Conservation (phyloP, 2,329 filamentous ascomycete species). For the Nemania abortiva region DNA sequence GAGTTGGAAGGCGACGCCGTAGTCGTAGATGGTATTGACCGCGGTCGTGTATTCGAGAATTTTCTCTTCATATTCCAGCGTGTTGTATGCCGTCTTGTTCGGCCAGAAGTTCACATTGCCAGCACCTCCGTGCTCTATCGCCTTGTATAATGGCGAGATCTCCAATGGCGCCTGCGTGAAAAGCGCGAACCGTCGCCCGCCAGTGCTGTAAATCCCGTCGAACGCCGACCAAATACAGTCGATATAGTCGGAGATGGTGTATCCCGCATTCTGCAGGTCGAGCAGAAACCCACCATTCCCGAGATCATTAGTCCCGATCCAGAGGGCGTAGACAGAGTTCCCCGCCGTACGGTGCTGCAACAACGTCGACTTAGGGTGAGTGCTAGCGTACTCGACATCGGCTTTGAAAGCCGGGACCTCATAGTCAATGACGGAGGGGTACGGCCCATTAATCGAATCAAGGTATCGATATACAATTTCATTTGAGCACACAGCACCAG, state of each 20-base stretch:
- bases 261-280: constrained; percentile 70
- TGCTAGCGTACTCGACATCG: constrained; percentile 56
- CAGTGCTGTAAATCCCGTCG: constrained; percentile 72
- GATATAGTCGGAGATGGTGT: constrained; percentile 70
- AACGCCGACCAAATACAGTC: constrained; percentile 76
- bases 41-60: constrained; percentile 63
- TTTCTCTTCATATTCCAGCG: constrained; percentile 60
- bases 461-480: constrained; percentile 70
- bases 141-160: constrained; percentile 74
- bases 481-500: constrained; percentile 79
- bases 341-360: constrained; percentile 60
- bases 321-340: constrained; percentile 79
- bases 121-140: constrained; percentile 57
- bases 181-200: constrained; percentile 78
- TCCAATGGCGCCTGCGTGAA: constrained; percentile 77
- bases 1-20: constrained; percentile 62
- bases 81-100: constrained; percentile 61
- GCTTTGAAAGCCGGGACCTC: constrained; percentile 69
- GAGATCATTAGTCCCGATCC: constrained; percentile 86
- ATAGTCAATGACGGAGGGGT: constrained; percentile 73
- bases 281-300: constrained; percentile 74
- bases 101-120: constrained; percentile 60
- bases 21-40: constrained; percentile 63
- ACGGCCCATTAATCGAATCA: constrained; percentile 62
- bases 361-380: constrained; percentile 50